These are phyloP conservation scores for Podaxis sp. DNA, from an alignment of 768 basidiomycete genomes.

Conservation along the genomic window DNA sequence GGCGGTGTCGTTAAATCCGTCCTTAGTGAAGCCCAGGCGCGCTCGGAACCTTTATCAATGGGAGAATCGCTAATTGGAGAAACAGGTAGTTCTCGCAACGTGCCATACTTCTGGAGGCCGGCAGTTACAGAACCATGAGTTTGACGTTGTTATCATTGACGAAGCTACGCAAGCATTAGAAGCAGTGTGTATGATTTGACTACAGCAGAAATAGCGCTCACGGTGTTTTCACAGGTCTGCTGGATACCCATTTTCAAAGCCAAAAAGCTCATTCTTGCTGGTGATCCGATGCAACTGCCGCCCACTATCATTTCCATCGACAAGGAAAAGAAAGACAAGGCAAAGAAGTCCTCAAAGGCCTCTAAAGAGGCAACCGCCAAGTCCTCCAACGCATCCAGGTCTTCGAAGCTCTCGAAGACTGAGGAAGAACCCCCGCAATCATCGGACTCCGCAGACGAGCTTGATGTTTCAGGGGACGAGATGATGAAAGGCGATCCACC, in stretches of 20 bases:
- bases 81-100: constrained; percentile 83
- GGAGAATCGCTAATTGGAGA: neutral
- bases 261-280: constrained; percentile 86
- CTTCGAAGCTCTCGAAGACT: neutral
- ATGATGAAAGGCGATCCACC: constrained; percentile 13
- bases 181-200: constrained; percentile 53
- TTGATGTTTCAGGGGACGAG: constrained; percentile 6
- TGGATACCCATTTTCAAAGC: constrained; percentile 96
- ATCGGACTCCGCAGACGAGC: constrained; percentile 11
- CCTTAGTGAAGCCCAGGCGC: constrained; percentile 73
- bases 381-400: neutral
- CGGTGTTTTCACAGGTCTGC: constrained; percentile 59
- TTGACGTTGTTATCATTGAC: constrained; percentile 95
- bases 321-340: constrained; percentile 24
- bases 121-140: constrained; percentile 72
- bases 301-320: constrained; percentile 83
- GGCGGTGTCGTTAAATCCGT: constrained; percentile 81
- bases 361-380: neutral
- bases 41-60: neutral
- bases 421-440: neutral
- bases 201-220: neutral
- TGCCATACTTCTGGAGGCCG: constrained; percentile 92
- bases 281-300: constrained; percentile 94
- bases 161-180: constrained; percentile 98
- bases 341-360: constrained; percentile 10